Base-by-base conservation (phyloP, 2,329 filamentous ascomycete species). In the Curvularia lunata region DNA sequence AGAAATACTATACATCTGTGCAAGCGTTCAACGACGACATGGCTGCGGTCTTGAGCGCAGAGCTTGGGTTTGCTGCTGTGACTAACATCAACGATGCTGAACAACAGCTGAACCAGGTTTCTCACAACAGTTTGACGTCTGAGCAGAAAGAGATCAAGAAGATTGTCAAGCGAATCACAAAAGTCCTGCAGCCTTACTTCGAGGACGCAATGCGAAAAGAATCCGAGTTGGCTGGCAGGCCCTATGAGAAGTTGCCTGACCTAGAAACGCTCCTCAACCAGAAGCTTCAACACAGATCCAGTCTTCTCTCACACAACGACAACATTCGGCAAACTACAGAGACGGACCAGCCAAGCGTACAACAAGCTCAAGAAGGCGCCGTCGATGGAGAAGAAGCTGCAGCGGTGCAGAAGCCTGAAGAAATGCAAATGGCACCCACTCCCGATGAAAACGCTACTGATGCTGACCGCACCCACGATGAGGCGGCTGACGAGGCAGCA, bases 151-250 rank as follows among this genome's bases (percentile, higher is more conserved):
- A 96, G 66, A 87, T 90, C 60, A 90, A 91, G 69, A 90, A 89
- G 66, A 81, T 96, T n/a, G 92, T 91, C 23, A 97, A 96, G 77
- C 87, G 92, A 25, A 96, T 97, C 60, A 84, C 96, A 64, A 96
- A 92, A 74, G 86, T 88, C 1, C 84, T 96, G 30, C 91, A 96
- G 73, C 87, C 90, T 13, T 84, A 87, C 43, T 81, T 97, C 3
- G 90, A 97, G 74, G 84, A 86, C 53, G 92, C 92, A 0, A 79
- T 92, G 46, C 85, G 84, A 52, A 91, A 91, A 53, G 94, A 98
- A 75, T 88, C 91, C n/a, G 91, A 95, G 59, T 83, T 96, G 41
- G 88, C 84, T 49, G 85, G 88, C 51, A 89, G 88, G 67, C 82
- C 90, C 0, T 85, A 87, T 45, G 89, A 92, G 51, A 84, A 93